phyloP scores from a whole-genome alignment of 352 stramenopile genomes.

The Plasmopara halstedii region DNA sequence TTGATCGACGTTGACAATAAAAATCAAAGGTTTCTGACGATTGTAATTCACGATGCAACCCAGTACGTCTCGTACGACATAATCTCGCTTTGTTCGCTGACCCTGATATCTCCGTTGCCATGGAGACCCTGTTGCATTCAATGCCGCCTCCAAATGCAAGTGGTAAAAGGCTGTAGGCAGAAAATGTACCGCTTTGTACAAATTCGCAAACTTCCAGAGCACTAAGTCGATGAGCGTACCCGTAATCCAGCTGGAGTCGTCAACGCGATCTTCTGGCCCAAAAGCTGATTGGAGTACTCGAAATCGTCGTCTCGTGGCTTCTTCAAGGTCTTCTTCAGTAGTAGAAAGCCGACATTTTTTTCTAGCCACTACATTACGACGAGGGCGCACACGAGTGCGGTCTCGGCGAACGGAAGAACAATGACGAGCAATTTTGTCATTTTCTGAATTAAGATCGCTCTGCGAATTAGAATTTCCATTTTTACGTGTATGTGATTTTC shows the following conservation, averaged over 20 bases:
- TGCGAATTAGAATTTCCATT: neutral
- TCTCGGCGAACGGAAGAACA: conserved; percentile 4
- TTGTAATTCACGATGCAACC: conserved; percentile 56
- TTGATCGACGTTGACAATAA: conserved; percentile 69
- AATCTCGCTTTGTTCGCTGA: conserved; percentile 10
- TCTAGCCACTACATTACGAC: neutral
- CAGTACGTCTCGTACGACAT: conserved; percentile 62
- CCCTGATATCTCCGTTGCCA: conserved; percentile 13
- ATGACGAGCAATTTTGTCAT: neutral
- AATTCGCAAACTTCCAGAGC: conserved; percentile 67
- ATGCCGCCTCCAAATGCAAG: conserved; percentile 36
- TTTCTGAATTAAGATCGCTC: neutral
- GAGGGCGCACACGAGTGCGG: conserved; percentile 2
- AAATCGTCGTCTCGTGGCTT: conserved; percentile 13
- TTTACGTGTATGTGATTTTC: neutral
- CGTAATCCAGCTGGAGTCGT: conserved; percentile 80
- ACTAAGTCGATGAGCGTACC: conserved; percentile 80
- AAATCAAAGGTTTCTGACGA: conserved; percentile 55
- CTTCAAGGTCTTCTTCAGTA: conserved; percentile 10
- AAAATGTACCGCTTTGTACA: conserved; percentile 69
- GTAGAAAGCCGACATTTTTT: conserved; percentile 13
- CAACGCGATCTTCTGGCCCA: conserved; percentile 47
- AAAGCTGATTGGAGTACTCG: conserved; percentile 48
- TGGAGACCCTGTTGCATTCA: conserved; percentile 1
- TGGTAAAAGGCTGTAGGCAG: conserved; percentile 83